These are phyloP conservation scores for Neonectria magnoliae DNA, from an alignment of 2,329 filamentous ascomycete species.

Conservation along the genomic window DNA sequence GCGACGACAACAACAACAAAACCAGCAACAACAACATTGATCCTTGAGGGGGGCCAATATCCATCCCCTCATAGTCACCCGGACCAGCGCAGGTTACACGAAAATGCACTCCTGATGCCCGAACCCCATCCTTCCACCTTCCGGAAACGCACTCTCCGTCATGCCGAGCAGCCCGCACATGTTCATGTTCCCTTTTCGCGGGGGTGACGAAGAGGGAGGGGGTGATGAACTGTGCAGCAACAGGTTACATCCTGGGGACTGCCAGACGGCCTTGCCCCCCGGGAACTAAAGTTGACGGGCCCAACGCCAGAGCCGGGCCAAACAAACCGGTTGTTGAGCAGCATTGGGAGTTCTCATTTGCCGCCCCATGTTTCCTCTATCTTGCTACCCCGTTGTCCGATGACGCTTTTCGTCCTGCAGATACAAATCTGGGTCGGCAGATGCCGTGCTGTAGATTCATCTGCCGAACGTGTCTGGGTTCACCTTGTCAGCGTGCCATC, in stretches of 20 bases:
- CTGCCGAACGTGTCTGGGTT: slow-evolving; percentile 2
- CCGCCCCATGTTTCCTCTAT: background rate
- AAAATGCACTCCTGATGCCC: slow-evolving; percentile 8
- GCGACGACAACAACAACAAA: background rate
- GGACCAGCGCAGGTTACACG: slow-evolving; percentile 15
- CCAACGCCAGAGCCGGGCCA: slow-evolving; percentile 14
- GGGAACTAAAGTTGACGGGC: slow-evolving; percentile 7
- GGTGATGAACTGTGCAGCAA: slow-evolving; percentile 11
- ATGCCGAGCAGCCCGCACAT: slow-evolving; percentile 15
- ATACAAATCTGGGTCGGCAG: slow-evolving; percentile 2
- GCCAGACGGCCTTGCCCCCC: slow-evolving; percentile 4
- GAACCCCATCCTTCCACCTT: slow-evolving; percentile 16
- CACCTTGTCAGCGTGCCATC: background rate
- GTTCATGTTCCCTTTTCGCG: slow-evolving; percentile 20
- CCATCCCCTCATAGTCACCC: slow-evolving; percentile 4
- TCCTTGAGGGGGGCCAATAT: background rate
- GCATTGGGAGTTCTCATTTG: slow-evolving; percentile 11
- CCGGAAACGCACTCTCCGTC: slow-evolving; percentile 5
- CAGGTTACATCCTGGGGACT: slow-evolving; percentile 12
- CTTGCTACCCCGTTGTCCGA: slow-evolving; percentile 8
- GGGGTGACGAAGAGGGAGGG: background rate
- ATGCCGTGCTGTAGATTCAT: slow-evolving; percentile 1
- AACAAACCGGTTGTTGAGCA: background rate
- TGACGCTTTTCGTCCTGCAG: slow-evolving; percentile 3
- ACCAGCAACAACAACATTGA: background rate